These are phyloP conservation scores for Colletotrichum euphorbiae DNA, from an alignment of 2,329 filamentous ascomycete genomes.

Conservation along the genomic window DNA sequence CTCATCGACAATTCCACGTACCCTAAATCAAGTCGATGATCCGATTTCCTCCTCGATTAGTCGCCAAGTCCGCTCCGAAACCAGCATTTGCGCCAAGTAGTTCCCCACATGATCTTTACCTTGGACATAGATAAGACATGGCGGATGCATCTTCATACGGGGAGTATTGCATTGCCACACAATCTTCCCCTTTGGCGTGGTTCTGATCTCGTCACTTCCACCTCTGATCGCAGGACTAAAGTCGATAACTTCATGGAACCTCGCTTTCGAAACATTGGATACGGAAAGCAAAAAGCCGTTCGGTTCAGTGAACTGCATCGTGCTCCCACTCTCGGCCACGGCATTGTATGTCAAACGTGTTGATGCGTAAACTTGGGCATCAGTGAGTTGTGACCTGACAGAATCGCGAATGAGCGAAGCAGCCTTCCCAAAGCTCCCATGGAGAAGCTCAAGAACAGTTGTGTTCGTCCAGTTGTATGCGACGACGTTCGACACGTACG, in stretches of 20 bases:
- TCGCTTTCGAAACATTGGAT: conserved; percentile 29
- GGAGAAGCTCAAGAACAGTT: not conserved
- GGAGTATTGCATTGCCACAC: conserved; percentile 33
- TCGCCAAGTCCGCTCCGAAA: conserved; percentile 25
- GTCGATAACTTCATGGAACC: conserved; percentile 34
- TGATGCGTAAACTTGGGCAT: conserved; percentile 29
- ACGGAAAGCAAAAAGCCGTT: conserved; percentile 28
- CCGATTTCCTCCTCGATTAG: conserved; percentile 10
- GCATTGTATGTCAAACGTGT: conserved; percentile 27
- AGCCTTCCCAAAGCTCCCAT: conserved; percentile 17
- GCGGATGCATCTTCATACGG: conserved; percentile 23
- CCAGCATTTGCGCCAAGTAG: conserved; percentile 33
- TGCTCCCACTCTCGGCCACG: conserved; percentile 31
- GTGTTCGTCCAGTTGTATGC: conserved; percentile 35
- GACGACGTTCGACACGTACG: conserved; percentile 29
- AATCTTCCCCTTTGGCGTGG: conserved; percentile 28
- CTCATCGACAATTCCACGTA: no score
- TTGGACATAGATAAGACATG: conserved; percentile 28
- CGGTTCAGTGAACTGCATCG: conserved; percentile 30
- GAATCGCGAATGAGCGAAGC: conserved; percentile 16
- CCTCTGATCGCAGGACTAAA: conserved; percentile 22
- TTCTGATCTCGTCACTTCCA: not conserved
- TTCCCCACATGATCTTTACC: conserved; percentile 29
- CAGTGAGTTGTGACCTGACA: conserved; percentile 18
- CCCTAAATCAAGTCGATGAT: not conserved